Conservation (phyloP, 108 stramenopile species). For the Asterionellopsis glacialis region DNA sequence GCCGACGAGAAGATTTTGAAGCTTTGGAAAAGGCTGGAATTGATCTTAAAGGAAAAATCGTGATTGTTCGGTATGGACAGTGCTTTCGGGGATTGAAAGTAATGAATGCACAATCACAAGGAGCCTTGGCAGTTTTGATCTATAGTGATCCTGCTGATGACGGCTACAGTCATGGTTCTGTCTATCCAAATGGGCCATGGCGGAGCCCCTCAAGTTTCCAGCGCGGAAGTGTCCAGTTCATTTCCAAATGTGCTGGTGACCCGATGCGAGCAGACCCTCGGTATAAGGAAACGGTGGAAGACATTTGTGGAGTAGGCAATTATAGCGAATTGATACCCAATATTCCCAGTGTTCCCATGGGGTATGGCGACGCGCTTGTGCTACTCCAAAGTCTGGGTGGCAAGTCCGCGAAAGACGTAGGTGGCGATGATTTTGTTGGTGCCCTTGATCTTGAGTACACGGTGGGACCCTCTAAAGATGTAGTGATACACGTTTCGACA, state of each 20-base stretch:
- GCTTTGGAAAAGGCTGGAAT: slow-evolving; percentile 37
- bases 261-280: slow-evolving; percentile 44
- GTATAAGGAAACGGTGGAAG: slow-evolving; percentile 20
- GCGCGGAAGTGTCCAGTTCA: slow-evolving; percentile 61
- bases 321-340: slow-evolving; percentile 37
- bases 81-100: slow-evolving; percentile 76
- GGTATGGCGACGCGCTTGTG: slow-evolving; percentile 51
- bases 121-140: slow-evolving; percentile 47
- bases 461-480: slow-evolving; percentile 38
- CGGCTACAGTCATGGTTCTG: slow-evolving; percentile 35
- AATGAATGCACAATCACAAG: slow-evolving; percentile 52
- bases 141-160: slow-evolving; percentile 61
- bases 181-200: slow-evolving; percentile 64
- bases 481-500: slow-evolving; percentile 8
- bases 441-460: slow-evolving; percentile 36
- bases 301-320: slow-evolving; percentile 35
- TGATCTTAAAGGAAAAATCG: slow-evolving; percentile 38
- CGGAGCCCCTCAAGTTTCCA: slow-evolving; percentile 41
- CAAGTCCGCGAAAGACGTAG: slow-evolving; percentile 14
- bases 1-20: slow-evolving; percentile 59
- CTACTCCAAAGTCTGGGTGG: slow-evolving; percentile 46
- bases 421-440: slow-evolving; percentile 26
- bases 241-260: slow-evolving; percentile 56
- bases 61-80: slow-evolving; percentile 57
- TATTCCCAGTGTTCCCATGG: slow-evolving; percentile 54